Evolutionary conservation across 306 rosid species (phyloP).

Genomic region (Ochetophila trinervis): DNA sequence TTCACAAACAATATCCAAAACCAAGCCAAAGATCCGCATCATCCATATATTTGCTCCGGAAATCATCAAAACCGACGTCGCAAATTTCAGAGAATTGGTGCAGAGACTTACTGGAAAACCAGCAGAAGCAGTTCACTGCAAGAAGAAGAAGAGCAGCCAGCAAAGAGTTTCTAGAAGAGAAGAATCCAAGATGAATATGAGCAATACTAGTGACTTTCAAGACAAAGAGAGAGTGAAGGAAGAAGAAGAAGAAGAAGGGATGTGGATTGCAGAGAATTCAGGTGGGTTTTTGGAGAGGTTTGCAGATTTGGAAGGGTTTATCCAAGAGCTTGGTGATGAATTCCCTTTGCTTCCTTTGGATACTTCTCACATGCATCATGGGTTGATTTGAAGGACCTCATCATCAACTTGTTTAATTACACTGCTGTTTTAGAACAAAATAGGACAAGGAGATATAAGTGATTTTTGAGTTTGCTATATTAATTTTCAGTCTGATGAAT

Average conservation of each 20-base stretch:
- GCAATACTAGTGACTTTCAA: constrained; percentile 10
- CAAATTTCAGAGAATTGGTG: constrained; percentile 76
- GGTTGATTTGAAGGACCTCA: constrained; percentile 55
- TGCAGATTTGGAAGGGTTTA: constrained; percentile 72
- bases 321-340: constrained; percentile 54
- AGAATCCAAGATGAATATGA: constrained; percentile 3
- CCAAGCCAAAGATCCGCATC: constrained; percentile 76
- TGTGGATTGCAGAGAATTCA: constrained; percentile 42
- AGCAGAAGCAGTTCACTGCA: constrained; percentile 21
- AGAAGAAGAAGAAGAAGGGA: constrained; percentile 39
- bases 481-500: no score
- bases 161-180: constrained; percentile 9
- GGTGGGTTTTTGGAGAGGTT: constrained; percentile 62
- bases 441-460: background rate
- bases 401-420: constrained; percentile 35
- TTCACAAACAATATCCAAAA: constrained; percentile 56
- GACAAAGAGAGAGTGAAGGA: constrained; percentile 34
- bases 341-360: constrained; percentile 58
- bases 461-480: background rate
- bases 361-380: constrained; percentile 43
- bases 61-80: constrained; percentile 79
- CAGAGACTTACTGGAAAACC: constrained; percentile 87
- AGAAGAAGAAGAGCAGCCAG: constrained; percentile 20
- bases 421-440: background rate
- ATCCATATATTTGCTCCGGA: constrained; percentile 88